Evolutionary conservation across 345 rosid genomes (phyloP).

Genomic region (Corymbia maculata): DNA sequence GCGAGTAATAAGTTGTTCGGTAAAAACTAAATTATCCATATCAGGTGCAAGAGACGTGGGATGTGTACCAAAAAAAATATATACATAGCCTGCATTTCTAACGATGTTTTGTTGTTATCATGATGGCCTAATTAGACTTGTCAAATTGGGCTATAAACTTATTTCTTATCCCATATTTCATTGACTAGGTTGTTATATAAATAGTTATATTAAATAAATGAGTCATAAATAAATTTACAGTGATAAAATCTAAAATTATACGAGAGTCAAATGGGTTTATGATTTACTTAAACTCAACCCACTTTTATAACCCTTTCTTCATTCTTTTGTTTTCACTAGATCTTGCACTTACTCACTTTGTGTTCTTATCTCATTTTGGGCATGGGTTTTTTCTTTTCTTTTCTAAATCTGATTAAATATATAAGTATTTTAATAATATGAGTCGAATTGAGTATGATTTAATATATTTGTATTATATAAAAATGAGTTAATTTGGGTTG

Average conservation of each 20-base stretch:
- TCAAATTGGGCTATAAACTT: neutral
- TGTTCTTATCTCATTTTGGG: neutral
- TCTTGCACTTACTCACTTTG: neutral
- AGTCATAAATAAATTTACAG: no score
- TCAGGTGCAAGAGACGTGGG: neutral
- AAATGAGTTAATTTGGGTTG: neutral
- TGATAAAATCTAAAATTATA: neutral
- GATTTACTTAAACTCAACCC: neutral
- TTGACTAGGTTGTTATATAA: neutral
- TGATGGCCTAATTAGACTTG: neutral
- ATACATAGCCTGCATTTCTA: rapidly evolving
- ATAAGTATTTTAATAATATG: no score
- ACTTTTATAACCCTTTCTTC: neutral
- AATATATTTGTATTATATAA: no score
- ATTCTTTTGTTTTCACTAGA: no score
- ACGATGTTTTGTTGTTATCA: neutral
- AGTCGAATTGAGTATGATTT: neutral
- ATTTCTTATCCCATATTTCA: no score
- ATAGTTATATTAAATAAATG: no score
- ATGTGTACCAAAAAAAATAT: neutral
- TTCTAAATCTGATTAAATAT: no score
- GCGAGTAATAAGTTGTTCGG: neutral
- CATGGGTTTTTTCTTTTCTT: neutral
- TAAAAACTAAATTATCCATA: neutral
- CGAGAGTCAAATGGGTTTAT: neutral